phyloP scores from a whole-genome alignment of 495 filamentous ascomycete genomes.

The Lentithecium fluviatile region DNA sequence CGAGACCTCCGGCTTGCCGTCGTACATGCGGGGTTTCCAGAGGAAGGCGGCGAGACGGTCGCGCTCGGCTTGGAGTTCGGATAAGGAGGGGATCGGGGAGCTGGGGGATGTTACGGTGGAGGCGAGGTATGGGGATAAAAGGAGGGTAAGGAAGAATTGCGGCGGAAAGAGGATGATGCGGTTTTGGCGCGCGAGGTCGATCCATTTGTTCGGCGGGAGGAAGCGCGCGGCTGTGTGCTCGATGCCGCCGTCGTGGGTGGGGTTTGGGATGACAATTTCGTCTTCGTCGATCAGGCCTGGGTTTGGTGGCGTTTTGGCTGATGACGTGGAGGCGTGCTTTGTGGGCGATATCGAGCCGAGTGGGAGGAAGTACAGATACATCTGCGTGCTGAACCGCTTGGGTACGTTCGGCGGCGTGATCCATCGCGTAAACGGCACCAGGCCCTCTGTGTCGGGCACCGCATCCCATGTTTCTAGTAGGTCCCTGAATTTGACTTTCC shows the following conservation, averaged over 20 bases:
- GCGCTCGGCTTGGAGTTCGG: conserved; percentile 55
- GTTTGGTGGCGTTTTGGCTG: background rate
- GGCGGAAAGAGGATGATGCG: conserved; percentile 88
- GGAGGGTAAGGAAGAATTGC: conserved; percentile 74
- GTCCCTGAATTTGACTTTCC: conserved; percentile 58
- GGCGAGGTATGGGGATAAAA: conserved; percentile 61
- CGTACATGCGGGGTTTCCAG: conserved; percentile 18
- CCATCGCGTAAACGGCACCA: conserved; percentile 89
- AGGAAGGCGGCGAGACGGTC: conserved; percentile 60
- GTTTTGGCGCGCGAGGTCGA: conserved; percentile 56
- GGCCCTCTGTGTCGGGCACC: conserved; percentile 60
- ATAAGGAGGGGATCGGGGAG: conserved; percentile 41
- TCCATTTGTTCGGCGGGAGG: conserved; percentile 65
- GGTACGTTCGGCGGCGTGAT: conserved; percentile 72
- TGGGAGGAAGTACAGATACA: conserved; percentile 95
- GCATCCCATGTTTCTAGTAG: conserved; percentile 66
- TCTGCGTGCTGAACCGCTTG: conserved; percentile 84
- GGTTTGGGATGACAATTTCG: conserved; percentile 52
- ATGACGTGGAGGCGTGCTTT: background rate
- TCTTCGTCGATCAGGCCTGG: conserved; percentile 33
- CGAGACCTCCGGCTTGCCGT: conserved; percentile 52
- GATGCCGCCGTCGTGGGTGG: conserved; percentile 78
- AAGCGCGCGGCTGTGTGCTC: conserved; percentile 85
- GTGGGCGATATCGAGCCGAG: conserved; percentile 49
- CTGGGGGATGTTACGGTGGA: conserved; percentile 32